Percentiles rank a stretch among this genome's conserved stretches.
These are phyloP conservation scores for Fusarium sp. DNA, from an alignment of 2,329 filamentous ascomycete species.

Conservation along the genomic window DNA sequence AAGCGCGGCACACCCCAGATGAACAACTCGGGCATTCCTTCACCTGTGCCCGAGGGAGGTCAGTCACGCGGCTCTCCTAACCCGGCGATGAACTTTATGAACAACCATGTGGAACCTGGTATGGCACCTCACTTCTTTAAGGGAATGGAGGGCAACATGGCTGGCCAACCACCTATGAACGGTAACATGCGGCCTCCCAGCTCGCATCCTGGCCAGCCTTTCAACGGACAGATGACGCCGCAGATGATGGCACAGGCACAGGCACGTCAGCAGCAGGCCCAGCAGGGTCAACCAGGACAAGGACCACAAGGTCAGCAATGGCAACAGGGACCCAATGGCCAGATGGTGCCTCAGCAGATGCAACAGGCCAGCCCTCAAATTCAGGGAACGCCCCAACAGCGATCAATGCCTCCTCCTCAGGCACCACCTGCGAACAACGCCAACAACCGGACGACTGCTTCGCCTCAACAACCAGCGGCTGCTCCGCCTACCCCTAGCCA, in stretches of 20 bases:
- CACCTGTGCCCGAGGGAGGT: slow-evolving; percentile 72
- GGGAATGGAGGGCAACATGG: slow-evolving; percentile 58
- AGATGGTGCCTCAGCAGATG: slow-evolving; percentile 52
- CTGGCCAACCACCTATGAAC: slow-evolving; percentile 61
- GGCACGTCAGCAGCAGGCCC: slow-evolving; percentile 45
- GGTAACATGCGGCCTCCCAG: slow-evolving; percentile 71
- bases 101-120: slow-evolving; percentile 67
- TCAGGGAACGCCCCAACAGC: slow-evolving; percentile 76
- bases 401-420: slow-evolving; percentile 72
- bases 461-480: slow-evolving; percentile 68
- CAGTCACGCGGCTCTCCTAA: slow-evolving; percentile 72
- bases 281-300: slow-evolving; percentile 49
- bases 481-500: slow-evolving; percentile 81
- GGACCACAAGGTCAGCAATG: slow-evolving; percentile 50
- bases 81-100: slow-evolving; percentile 68
- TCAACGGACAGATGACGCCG: slow-evolving; percentile 65
- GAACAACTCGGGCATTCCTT: slow-evolving; percentile 72
- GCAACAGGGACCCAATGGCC: slow-evolving; percentile 54
- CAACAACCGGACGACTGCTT: slow-evolving; percentile 64
- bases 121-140: slow-evolving; percentile 69
- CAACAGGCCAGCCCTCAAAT: slow-evolving; percentile 55
- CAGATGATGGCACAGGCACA: slow-evolving; percentile 65
- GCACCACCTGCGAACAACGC: slow-evolving; percentile 62
- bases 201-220: slow-evolving; percentile 68
- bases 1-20: slow-evolving; percentile 79